Conservation (phyloP, 768 basidiomycete genomes). For the Kwoniella sp. region DNA sequence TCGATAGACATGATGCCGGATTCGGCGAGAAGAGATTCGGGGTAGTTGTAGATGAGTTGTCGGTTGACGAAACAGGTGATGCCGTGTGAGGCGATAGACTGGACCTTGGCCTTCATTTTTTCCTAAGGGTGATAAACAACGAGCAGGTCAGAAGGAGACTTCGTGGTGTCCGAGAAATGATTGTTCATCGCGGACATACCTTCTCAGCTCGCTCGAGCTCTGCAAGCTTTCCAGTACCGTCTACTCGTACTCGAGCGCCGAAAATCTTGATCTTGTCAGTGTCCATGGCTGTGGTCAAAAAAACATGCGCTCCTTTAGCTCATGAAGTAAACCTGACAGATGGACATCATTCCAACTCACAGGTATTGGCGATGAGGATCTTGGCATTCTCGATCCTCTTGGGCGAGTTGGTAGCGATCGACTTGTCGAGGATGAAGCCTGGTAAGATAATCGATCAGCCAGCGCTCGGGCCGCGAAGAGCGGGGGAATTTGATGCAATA, state of each 20-base stretch:
- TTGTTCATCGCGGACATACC: conserved; percentile 58
- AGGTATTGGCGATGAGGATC: conserved; percentile 97
- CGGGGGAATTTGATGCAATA: no score
- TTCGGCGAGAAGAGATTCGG: conserved; percentile 91
- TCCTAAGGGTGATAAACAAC: conserved; percentile 74
- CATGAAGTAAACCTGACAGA: neutral
- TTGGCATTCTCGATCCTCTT: conserved; percentile 93
- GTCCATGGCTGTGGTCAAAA: conserved; percentile 79
- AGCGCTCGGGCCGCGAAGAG: neutral
- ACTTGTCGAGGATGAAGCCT: conserved; percentile 98
- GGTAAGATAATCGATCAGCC: neutral
- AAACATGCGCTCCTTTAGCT: no score
- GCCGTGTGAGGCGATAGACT: conserved; percentile 87
- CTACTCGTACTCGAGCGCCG: conserved; percentile 92
- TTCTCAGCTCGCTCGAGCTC: conserved; percentile 96
- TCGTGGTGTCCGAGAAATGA: neutral
- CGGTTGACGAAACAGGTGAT: conserved; percentile 98
- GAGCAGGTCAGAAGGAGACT: conserved; percentile 1
- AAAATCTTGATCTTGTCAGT: conserved; percentile 99
- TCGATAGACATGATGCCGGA: conserved; percentile 95
- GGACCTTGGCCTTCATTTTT: conserved; percentile 99
- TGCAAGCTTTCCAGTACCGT: conserved; percentile 92
- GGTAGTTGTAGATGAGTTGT: conserved; percentile 99
- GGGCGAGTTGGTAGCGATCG: conserved; percentile 89
- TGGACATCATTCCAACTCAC: conserved; percentile 60